These are phyloP conservation scores for Citrus hindsii DNA, from an alignment of 345 rosid genomes.

Conservation along the genomic window DNA sequence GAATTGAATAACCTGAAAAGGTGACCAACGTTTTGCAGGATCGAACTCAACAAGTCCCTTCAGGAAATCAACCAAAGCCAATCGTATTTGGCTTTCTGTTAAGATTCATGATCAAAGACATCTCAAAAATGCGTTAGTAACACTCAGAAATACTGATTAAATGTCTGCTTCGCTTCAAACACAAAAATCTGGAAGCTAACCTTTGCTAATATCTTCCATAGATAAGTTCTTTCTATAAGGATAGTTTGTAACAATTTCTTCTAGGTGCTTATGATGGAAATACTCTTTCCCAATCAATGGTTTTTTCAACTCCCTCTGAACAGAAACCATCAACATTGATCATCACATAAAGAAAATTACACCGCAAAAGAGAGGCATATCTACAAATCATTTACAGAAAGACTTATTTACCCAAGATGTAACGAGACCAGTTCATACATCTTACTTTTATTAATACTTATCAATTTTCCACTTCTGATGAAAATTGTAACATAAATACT, in stretches of 20 bases:
- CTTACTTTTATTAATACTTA: not conserved
- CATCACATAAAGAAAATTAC: conserved; percentile 10
- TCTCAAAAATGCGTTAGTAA: conserved; percentile 16
- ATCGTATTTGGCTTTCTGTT: conserved; percentile 80
- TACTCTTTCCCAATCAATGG: conserved; percentile 93
- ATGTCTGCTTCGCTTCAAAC: conserved; percentile 5
- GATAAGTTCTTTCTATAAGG: conserved; percentile 83
- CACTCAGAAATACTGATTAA: not conserved
- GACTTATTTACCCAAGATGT: not conserved
- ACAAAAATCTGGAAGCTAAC: conserved; percentile 37
- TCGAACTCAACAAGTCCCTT: conserved; percentile 98
- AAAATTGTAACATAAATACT: conserved; percentile 30
- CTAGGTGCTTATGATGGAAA: conserved; percentile 87
- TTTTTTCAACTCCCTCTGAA: conserved; percentile 84
- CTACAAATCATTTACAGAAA: not conserved
- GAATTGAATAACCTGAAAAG: conserved; percentile 70
- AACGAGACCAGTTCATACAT: not conserved
- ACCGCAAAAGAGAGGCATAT: not conserved
- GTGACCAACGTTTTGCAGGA: conserved; percentile 99
- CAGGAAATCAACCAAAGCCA: conserved; percentile 94
- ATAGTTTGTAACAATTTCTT: conserved; percentile 79
- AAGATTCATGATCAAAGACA: conserved; percentile 22
- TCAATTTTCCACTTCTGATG: conserved; percentile 2
- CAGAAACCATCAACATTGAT: conserved; percentile 17
- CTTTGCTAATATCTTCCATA: conserved; percentile 73